Evolutionary conservation across 1,284 basidiomycete genomes (phyloP).

Genomic region (Mrakiaceae sp.): DNA sequence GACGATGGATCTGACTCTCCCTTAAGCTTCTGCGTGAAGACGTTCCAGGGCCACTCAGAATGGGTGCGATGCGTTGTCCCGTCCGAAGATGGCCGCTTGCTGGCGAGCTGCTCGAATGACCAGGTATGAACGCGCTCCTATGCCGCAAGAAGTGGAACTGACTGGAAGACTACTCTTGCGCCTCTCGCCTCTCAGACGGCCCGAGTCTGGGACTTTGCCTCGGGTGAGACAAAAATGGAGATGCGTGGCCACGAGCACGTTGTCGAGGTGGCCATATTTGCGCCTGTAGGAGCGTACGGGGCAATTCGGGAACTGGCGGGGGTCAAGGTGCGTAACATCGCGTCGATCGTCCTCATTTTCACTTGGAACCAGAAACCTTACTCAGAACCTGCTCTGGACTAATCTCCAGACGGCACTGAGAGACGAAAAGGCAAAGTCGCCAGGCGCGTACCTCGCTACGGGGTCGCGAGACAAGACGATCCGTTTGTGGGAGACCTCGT

Average conservation of each 20-base stretch:
- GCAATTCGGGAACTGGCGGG: slow-evolving; percentile 68
- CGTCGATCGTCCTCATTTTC: not conserved
- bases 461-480: slow-evolving; percentile 81
- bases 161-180: not conserved
- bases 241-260: slow-evolving; percentile 80
- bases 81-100: slow-evolving; percentile 59
- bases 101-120: slow-evolving; percentile 74
- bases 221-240: slow-evolving; percentile 67
- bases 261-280: slow-evolving; percentile 71
- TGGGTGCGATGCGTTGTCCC: slow-evolving; percentile 61
- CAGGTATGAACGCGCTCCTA: slow-evolving; percentile 44
- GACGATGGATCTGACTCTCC: not conserved
- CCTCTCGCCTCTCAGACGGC: slow-evolving; percentile 48
- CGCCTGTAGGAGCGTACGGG: slow-evolving; percentile 58
- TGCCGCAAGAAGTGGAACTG: slow-evolving; percentile 10
- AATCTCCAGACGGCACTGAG: slow-evolving; percentile 21
- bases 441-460: slow-evolving; percentile 56
- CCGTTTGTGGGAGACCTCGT: slow-evolving; percentile 70
- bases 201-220: slow-evolving; percentile 63
- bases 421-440: slow-evolving; percentile 33
- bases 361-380: not conserved
- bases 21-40: slow-evolving; percentile 47
- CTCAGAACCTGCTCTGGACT: not conserved
- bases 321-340: slow-evolving; percentile 43
- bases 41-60: slow-evolving; percentile 51